These are phyloP conservation scores for Carpinus viminea DNA, from an alignment of 306 rosid species.

Conservation along the genomic window DNA sequence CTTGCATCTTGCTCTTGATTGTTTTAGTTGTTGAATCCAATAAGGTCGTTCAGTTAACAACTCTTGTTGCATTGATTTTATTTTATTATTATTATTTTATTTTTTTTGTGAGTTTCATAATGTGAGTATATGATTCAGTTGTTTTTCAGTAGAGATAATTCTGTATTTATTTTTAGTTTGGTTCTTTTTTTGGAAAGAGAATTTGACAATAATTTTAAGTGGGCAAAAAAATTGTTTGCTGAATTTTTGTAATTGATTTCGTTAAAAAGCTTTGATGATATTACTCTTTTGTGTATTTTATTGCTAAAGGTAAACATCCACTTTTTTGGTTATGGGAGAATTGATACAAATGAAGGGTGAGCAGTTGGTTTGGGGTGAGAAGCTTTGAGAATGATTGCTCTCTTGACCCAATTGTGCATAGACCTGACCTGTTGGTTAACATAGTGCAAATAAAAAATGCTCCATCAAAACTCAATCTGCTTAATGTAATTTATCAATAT, in stretches of 20 bases:
- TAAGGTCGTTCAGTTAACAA: not conserved
- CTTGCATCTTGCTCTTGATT: slow-evolving; percentile 7
- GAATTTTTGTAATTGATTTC: not conserved
- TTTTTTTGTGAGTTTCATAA: not conserved
- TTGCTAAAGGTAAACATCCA: not conserved
- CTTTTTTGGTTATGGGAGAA: not conserved
- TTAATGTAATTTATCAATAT: too few species aligned
- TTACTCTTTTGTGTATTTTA: not conserved
- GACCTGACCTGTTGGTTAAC: not conserved
- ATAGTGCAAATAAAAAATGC: not conserved
- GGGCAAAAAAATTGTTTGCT: not conserved
- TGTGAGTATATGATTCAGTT: not conserved
- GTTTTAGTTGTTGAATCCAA: not conserved
- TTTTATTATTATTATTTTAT: not conserved
- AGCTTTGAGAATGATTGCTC: not conserved
- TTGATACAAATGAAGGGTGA: not conserved
- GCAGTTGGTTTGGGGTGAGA: not conserved
- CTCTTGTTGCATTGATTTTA: not conserved
- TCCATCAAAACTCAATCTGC: not conserved
- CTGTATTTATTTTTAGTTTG: not conserved
- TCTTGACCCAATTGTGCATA: not conserved
- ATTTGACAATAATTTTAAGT: not conserved
- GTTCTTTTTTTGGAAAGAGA: not conserved
- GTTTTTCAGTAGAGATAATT: not conserved
- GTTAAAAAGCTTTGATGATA: not conserved